These are phyloP conservation scores for Teunomyces stri DNA, from an alignment of 805 yeast species.

Conservation along the genomic window DNA sequence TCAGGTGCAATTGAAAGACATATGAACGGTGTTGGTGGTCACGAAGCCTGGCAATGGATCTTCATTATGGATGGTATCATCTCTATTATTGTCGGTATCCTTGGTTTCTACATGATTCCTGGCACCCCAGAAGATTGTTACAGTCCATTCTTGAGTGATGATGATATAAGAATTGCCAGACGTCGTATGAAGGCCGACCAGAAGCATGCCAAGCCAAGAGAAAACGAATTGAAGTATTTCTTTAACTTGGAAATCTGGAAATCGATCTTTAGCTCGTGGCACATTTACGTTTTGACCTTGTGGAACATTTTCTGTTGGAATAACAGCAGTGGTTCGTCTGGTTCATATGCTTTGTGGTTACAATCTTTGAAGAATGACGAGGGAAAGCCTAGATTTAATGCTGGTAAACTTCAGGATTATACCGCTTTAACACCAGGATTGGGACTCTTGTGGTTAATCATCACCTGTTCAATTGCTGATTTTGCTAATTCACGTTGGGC, in stretches of 20 bases:
- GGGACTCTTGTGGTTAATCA: constrained; percentile 38
- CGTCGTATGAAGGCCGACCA: constrained; percentile 16
- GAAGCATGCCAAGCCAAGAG: constrained; percentile 13
- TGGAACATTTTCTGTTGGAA: constrained; percentile 64
- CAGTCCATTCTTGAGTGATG: constrained; percentile 33
- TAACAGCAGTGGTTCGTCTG: constrained; percentile 48
- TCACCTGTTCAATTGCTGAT: constrained; percentile 39
- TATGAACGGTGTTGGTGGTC: constrained; percentile 51
- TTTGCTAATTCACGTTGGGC: constrained; percentile 47
- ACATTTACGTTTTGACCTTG: constrained; percentile 53
- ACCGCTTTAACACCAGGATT: constrained; percentile 48
- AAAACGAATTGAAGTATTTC: constrained; percentile 26
- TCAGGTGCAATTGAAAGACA: constrained; percentile 52
- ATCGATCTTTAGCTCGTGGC: constrained; percentile 54
- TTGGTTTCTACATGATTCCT: constrained; percentile 57
- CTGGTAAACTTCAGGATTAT: constrained; percentile 35
- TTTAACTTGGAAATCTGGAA: constrained; percentile 51
- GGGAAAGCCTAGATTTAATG: constrained; percentile 19
- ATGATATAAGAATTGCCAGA: constrained; percentile 34
- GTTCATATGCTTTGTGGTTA: constrained; percentile 57
- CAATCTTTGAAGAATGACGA: constrained; percentile 9
- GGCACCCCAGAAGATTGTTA: constrained; percentile 58
- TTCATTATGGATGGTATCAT: constrained; percentile 64
- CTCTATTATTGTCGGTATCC: constrained; percentile 54
- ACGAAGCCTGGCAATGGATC: constrained; percentile 72